Percentiles rank a stretch among this genome's conserved stretches.
phyloP scores from a whole-genome alignment of 2,329 filamentous ascomycete genomes.

The Paraphoma chrysanthemicola region DNA sequence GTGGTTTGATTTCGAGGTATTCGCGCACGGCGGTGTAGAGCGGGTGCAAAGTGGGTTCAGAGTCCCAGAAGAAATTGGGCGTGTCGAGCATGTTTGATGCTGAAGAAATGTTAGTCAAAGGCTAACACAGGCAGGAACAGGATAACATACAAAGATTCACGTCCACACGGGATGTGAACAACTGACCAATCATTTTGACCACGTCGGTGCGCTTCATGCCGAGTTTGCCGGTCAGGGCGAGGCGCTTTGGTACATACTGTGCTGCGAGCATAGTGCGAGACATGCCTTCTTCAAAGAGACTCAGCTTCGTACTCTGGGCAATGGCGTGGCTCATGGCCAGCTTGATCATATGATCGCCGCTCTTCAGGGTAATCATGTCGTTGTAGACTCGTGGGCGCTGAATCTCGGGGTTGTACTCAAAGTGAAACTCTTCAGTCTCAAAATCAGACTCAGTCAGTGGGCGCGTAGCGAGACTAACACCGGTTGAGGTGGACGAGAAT shows the following conservation, averaged over 20 bases:
- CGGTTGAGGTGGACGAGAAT: slow-evolving; percentile 76
- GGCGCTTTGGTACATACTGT: slow-evolving; percentile 86
- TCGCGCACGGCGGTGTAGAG: slow-evolving; percentile 94
- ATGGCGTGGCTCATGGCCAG: slow-evolving; percentile 97
- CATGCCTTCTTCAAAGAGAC: slow-evolving; percentile 96
- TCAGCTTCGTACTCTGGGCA: slow-evolving; percentile 94
- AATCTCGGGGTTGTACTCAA: slow-evolving; percentile 89
- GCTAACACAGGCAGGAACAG: background rate
- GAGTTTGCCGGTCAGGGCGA: slow-evolving; percentile 87
- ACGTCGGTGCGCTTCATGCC: slow-evolving; percentile 93
- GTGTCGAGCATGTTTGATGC: slow-evolving; percentile 95
- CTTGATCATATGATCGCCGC: slow-evolving; percentile 98
- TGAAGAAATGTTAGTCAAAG: slow-evolving; percentile 45
- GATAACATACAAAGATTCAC: slow-evolving; percentile 89
- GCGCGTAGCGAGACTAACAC: slow-evolving; percentile 73
- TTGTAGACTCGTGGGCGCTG: slow-evolving; percentile 93
- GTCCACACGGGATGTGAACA: slow-evolving; percentile 94
- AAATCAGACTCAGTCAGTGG: slow-evolving; percentile 89
- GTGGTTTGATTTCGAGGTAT: slow-evolving; percentile 95
- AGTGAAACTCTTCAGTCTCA: slow-evolving; percentile 98
- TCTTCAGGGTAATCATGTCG: slow-evolving; percentile 97
- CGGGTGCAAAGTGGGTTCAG: slow-evolving; percentile 91
- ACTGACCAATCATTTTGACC: slow-evolving; percentile 84
- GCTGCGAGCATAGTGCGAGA: slow-evolving; percentile 91
- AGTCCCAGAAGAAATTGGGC: slow-evolving; percentile 98